Evolutionary conservation across 257 asterid genomes (phyloP).

Genomic region (Leonotis leonurus): DNA sequence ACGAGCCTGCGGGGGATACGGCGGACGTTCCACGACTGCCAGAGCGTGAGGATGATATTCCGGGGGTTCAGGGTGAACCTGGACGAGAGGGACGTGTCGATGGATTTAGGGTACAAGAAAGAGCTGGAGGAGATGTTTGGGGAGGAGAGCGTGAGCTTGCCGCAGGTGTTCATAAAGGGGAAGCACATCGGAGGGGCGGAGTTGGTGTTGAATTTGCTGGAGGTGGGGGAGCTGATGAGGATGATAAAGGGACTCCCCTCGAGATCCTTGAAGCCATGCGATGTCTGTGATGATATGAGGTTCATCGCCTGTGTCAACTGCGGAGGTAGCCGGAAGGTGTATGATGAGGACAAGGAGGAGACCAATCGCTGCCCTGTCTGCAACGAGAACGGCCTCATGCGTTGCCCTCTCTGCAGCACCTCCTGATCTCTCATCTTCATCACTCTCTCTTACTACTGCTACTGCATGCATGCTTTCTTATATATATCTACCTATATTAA

Average conservation of each 20-base stretch:
- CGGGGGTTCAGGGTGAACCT: slow-evolving; percentile 50
- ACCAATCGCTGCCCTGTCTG: slow-evolving; percentile 37
- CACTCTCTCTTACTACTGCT: too few relatives aligned
- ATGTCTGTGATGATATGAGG: slow-evolving; percentile 44
- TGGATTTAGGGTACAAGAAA: slow-evolving; percentile 53
- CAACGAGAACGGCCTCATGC: slow-evolving; percentile 80
- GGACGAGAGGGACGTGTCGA: slow-evolving; percentile 73
- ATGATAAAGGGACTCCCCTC: slow-evolving; percentile 40
- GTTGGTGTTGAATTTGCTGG: slow-evolving; percentile 35
- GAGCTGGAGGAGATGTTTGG: slow-evolving; percentile 52
- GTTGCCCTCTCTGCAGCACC: slow-evolving; percentile 74
- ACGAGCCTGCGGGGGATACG: slow-evolving; percentile 83
- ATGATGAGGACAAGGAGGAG: slow-evolving; percentile 39
- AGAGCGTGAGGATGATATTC: slow-evolving; percentile 53
- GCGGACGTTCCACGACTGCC: slow-evolving; percentile 68
- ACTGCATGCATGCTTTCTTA: too few relatives aligned
- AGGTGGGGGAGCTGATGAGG: slow-evolving; percentile 38
- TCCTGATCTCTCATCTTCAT: too few relatives aligned
- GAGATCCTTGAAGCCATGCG: slow-evolving; percentile 30
- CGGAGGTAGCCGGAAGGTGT: slow-evolving; percentile 51
- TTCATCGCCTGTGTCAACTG: slow-evolving; percentile 47
- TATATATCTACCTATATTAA: too few relatives aligned
- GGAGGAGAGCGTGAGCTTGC: slow-evolving; percentile 37
- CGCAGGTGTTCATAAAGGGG: slow-evolving; percentile 70
- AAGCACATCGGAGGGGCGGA: slow-evolving; percentile 53